phyloP scores from a whole-genome alignment of 352 stramenopile species.

The Halophytophthora batemanensis region DNA sequence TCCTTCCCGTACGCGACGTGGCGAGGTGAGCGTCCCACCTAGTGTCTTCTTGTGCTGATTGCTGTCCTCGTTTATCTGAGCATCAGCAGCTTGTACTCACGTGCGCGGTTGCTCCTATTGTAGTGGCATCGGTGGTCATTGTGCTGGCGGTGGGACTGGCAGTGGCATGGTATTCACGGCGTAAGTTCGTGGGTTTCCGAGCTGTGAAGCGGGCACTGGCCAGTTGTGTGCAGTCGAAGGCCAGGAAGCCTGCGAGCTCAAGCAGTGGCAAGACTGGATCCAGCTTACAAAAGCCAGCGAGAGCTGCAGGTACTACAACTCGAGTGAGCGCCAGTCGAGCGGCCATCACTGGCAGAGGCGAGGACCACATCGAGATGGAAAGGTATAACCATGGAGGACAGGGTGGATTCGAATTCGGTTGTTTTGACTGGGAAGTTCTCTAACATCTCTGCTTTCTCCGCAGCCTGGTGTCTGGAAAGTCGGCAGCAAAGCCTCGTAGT shows the following conservation, averaged over 20 bases:
- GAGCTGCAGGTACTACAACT: conserved; percentile 12
- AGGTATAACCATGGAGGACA: conserved; percentile 19
- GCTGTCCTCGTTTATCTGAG: not conserved
- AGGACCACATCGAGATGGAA: conserved; percentile 38
- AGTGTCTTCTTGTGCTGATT: not conserved
- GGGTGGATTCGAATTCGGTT: too few relatives aligned
- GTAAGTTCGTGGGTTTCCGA: conserved; percentile 32
- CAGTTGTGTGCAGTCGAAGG: conserved; percentile 7
- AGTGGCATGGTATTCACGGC: conserved; percentile 48
- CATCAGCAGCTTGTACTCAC: conserved; percentile 5
- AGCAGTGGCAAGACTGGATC: conserved; percentile 11
- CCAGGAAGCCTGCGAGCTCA: conserved; percentile 5
- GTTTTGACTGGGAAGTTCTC: too few relatives aligned
- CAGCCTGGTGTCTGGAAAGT: too few relatives aligned
- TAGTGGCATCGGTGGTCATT: conserved; percentile 51
- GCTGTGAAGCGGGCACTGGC: conserved; percentile 5
- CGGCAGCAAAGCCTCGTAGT: too few relatives aligned
- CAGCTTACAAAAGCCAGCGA: conserved; percentile 14
- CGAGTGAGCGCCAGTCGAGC: conserved; percentile 18
- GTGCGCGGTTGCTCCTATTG: not conserved
- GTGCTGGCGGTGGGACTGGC: conserved; percentile 45
- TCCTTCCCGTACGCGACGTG: conserved; percentile 49
- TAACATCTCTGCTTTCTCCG: too few relatives aligned
- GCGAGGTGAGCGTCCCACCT: conserved; percentile 35
- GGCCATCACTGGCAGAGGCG: conserved; percentile 20